phyloP scores from a whole-genome alignment of 2,329 filamentous ascomycete species.

The Pseudopyrenochaeta lycopersici region DNA sequence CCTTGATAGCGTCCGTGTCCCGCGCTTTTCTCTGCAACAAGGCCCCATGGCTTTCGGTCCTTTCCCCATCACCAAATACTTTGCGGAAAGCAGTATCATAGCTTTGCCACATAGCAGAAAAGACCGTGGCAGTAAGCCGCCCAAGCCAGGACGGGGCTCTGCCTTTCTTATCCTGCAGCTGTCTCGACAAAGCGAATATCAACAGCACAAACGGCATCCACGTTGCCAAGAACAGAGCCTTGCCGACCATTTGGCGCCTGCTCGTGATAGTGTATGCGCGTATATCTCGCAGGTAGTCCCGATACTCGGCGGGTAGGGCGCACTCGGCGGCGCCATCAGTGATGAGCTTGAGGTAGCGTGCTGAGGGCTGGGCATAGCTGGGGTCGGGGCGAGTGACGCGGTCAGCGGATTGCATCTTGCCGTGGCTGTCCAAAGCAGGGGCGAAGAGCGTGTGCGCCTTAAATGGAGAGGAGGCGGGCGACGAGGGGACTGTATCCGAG shows the following conservation, averaged over 20 bases:
- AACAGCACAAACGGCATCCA: conserved; percentile 68
- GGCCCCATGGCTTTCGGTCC: conserved; percentile 54
- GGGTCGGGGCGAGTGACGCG: conserved; percentile 69
- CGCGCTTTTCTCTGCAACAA: background rate
- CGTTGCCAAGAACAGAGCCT: conserved; percentile 66
- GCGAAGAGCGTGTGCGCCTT: conserved; percentile 86
- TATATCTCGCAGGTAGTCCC: conserved; percentile 73
- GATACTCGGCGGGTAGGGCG: conserved; percentile 80
- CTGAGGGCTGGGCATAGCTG: conserved; percentile 81
- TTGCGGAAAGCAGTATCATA: conserved; percentile 72
- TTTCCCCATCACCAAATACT: conserved; percentile 88
- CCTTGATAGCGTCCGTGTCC: background rate
- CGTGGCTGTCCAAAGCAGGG: conserved; percentile 52
- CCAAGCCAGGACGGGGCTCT: conserved; percentile 74
- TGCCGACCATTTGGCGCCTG: conserved; percentile 71
- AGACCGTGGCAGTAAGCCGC: conserved; percentile 60
- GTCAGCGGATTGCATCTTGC: conserved; percentile 33
- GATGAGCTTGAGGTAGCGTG: conserved; percentile 84
- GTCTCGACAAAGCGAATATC: conserved; percentile 58
- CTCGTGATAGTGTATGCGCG: conserved; percentile 76
- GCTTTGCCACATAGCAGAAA: conserved; percentile 67
- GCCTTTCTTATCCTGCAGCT: conserved; percentile 72
- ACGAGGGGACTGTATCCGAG: conserved; percentile 67
- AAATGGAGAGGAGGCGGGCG: conserved; percentile 71
- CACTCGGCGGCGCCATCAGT: conserved; percentile 81